These are phyloP conservation scores for Pelargonium fulgidum DNA, from an alignment of 441 rosid genomes.

Conservation along the genomic window DNA sequence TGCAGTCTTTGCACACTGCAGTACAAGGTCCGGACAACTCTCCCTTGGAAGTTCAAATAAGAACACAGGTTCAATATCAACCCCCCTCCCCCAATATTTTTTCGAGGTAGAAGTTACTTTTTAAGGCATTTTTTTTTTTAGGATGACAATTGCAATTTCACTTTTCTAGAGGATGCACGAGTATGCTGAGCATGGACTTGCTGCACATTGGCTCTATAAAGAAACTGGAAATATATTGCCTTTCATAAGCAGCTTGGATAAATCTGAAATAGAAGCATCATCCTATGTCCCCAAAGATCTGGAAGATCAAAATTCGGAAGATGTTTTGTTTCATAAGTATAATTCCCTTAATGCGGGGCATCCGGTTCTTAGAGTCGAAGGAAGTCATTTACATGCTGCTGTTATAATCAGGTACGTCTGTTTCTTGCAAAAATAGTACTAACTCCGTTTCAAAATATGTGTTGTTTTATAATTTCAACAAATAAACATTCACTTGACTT, in stretches of 20 bases:
- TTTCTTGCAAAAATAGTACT: slow-evolving; percentile 11
- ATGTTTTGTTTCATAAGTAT: slow-evolving; percentile 42
- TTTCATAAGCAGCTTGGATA: slow-evolving; percentile 34
- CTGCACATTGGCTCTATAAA: slow-evolving; percentile 83
- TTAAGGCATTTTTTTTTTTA: slow-evolving; percentile 6
- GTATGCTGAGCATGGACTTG: slow-evolving; percentile 75
- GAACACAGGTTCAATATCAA: slow-evolving; percentile 50
- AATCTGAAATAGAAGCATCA: slow-evolving; percentile 38
- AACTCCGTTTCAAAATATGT: background rate
- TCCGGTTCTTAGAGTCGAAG: slow-evolving; percentile 68
- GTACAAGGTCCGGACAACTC: slow-evolving; percentile 65
- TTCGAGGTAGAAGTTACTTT: slow-evolving; percentile 10
- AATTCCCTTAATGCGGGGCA: slow-evolving; percentile 55
- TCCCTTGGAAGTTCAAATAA: slow-evolving; percentile 77
- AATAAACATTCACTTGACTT: too few species aligned
- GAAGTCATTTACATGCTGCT: slow-evolving; percentile 72
- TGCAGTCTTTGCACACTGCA: slow-evolving; percentile 76
- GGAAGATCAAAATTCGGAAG: slow-evolving; percentile 35
- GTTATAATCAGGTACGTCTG: slow-evolving; percentile 45
- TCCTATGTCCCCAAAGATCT: slow-evolving; percentile 34
- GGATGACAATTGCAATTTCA: slow-evolving; percentile 11
- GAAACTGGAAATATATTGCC: slow-evolving; percentile 50
- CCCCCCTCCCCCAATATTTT: slow-evolving; percentile 5
- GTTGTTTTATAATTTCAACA: too few species aligned
- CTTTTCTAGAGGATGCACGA: slow-evolving; percentile 64